These are phyloP conservation scores for Ciborinia camelliae DNA, from an alignment of 2,329 filamentous ascomycete species.

Conservation along the genomic window DNA sequence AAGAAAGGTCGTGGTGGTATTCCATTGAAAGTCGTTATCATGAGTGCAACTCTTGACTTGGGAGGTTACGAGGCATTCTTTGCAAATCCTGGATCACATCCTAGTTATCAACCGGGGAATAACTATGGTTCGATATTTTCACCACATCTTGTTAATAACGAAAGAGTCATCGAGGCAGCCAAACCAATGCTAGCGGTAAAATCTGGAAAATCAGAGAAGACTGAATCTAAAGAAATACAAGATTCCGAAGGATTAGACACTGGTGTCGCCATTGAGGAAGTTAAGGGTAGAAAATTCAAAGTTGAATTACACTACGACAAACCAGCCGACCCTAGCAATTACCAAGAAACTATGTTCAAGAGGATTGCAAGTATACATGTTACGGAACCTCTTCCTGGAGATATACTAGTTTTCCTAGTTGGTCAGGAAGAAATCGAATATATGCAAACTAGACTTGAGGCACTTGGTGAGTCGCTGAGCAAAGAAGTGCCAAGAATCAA, in stretches of 20 bases:
- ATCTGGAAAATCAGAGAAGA: not conserved
- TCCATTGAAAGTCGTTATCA: conserved; percentile 84
- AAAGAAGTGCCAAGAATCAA: conserved; percentile 69
- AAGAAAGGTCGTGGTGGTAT: conserved; percentile 65
- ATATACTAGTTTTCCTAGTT: conserved; percentile 87
- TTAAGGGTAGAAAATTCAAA: conserved; percentile 83
- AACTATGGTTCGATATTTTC: conserved; percentile 30
- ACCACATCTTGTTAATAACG: conserved; percentile 25
- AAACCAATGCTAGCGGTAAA: conserved; percentile 14
- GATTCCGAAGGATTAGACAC: conserved; percentile 18
- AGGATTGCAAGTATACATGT: conserved; percentile 82
- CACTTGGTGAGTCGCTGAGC: conserved; percentile 69
- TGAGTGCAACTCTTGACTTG: conserved; percentile 95
- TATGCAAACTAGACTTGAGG: conserved; percentile 74
- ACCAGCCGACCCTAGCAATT: conserved; percentile 63
- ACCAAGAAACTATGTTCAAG: conserved; percentile 77
- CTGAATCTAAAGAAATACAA: not conserved
- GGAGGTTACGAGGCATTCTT: conserved; percentile 78
- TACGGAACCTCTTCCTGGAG: conserved; percentile 86
- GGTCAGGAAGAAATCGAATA: conserved; percentile 91
- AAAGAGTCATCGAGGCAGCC: not conserved
- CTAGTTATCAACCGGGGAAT: conserved; percentile 35
- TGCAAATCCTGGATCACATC: conserved; percentile 32
- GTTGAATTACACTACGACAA: conserved; percentile 76
- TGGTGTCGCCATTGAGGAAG: conserved; percentile 46